phyloP scores from a whole-genome alignment of 202 grass and related monocot species.

The Schoenoplectus triqueter region DNA sequence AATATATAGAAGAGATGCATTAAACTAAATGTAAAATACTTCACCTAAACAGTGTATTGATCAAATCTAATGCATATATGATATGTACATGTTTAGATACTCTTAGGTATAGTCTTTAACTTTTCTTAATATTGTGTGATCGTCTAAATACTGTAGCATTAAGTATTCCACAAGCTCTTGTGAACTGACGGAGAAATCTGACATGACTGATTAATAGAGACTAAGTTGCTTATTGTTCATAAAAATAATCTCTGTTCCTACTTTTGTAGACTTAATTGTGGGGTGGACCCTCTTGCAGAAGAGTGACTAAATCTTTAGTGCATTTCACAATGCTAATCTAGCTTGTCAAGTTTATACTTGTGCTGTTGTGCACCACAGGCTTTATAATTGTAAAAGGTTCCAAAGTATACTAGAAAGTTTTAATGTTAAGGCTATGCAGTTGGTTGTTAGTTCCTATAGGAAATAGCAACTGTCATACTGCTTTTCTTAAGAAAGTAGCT shows the following conservation, averaged over 20 bases:
- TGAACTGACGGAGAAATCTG: background rate
- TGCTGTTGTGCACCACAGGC: background rate
- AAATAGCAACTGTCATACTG: background rate
- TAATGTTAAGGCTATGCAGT: slow-evolving; percentile 30
- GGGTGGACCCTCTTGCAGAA: background rate
- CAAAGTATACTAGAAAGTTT: slow-evolving; percentile 4
- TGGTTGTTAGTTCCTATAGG: slow-evolving; percentile 11
- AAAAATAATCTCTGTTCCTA: background rate
- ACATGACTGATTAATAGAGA: background rate
- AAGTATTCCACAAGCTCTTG: background rate
- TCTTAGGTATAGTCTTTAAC: too few relatives aligned
- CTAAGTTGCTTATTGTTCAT: background rate
- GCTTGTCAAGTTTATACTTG: slow-evolving; percentile 3
- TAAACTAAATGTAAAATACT: background rate
- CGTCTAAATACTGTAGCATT: background rate
- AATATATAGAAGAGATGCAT: background rate
- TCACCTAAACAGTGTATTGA: background rate
- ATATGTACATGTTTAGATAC: too few relatives aligned
- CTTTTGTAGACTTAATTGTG: background rate
- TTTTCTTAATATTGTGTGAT: too few relatives aligned
- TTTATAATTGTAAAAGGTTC: background rate
- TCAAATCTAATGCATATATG: too few relatives aligned
- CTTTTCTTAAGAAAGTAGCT: slow-evolving; percentile 20
- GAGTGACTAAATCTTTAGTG: background rate
- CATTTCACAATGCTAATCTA: background rate